phyloP scores from a whole-genome alignment of 805 yeast species.

The Citeromyces nyonsensis region DNA sequence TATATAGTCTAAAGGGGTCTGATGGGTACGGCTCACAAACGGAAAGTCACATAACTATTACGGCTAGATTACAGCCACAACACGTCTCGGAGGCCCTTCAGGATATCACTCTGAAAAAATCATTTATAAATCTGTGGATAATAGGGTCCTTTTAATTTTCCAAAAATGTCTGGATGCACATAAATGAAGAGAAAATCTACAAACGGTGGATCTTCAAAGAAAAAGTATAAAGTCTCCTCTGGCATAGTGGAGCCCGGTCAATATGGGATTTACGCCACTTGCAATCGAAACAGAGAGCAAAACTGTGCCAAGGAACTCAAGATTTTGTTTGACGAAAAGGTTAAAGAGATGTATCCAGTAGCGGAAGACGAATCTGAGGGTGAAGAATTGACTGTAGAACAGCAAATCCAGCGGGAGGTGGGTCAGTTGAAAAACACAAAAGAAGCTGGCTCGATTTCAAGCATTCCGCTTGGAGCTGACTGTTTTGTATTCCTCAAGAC shows the following conservation, averaged over 20 bases:
- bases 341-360: constrained; percentile 28
- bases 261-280: constrained; percentile 80
- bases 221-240: constrained; percentile 25
- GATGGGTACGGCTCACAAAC: too few relatives aligned
- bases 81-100: too few relatives aligned
- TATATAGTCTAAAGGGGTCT: too few relatives aligned
- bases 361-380: constrained; percentile 6
- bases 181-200: constrained; percentile 1
- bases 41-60: too few relatives aligned
- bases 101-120: too few relatives aligned
- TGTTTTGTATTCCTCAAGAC: constrained; percentile 79
- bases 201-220: constrained; percentile 3
- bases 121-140: too few relatives aligned
- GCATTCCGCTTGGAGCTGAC: constrained; percentile 59
- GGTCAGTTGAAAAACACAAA: constrained; percentile 32
- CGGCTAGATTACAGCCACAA: too few relatives aligned
- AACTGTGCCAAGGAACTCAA: constrained; percentile 65
- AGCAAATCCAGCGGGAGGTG: constrained; percentile 58
- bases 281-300: constrained; percentile 67
- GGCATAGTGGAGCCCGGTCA: constrained; percentile 71
- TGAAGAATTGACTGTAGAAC: constrained; percentile 40
- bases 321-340: constrained; percentile 36
- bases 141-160: too few relatives aligned
- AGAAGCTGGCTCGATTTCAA: constrained; percentile 25
- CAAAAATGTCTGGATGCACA: too few relatives aligned